These are phyloP conservation scores for Kwoniella botswanensis DNA, from an alignment of 768 basidiomycete species.

Conservation along the genomic window DNA sequence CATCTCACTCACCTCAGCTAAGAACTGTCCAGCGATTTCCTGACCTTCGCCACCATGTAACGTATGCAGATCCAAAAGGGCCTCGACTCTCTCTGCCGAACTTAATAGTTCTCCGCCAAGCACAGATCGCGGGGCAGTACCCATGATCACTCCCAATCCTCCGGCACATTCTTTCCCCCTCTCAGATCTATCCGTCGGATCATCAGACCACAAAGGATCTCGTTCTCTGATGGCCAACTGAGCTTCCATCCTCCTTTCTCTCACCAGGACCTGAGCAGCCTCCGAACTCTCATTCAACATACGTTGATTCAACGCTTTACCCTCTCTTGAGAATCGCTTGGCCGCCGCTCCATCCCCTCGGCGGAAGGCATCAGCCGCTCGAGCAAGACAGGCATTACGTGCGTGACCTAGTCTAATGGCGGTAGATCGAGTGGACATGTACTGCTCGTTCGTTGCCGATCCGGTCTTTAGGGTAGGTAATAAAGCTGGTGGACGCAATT, in stretches of 20 bases:
- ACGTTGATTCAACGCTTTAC: slow-evolving; percentile 87
- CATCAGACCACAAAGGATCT: slow-evolving; percentile 70
- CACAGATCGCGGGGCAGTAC: slow-evolving; percentile 66
- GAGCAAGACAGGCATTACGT: slow-evolving; percentile 88
- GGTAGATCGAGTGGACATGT: slow-evolving; percentile 84
- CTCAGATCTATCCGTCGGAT: slow-evolving; percentile 74
- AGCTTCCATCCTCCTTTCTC: slow-evolving; percentile 75
- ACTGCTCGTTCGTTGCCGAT: slow-evolving; percentile 74
- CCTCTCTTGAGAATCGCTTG: slow-evolving; percentile 90
- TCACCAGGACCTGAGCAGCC: slow-evolving; percentile 82
- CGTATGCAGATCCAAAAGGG: slow-evolving; percentile 86
- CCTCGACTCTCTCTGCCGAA: slow-evolving; percentile 88
- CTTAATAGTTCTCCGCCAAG: slow-evolving; percentile 65
- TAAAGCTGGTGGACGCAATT: slow-evolving; percentile 77
- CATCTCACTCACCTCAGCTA: slow-evolving; percentile 72
- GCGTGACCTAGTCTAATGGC: slow-evolving; percentile 92
- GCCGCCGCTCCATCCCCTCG: slow-evolving; percentile 94
- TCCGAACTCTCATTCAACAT: slow-evolving; percentile 84
- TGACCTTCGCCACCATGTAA: slow-evolving; percentile 91
- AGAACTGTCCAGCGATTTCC: slow-evolving; percentile 85
- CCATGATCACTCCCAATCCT: slow-evolving; percentile 83
- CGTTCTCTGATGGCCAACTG: slow-evolving; percentile 76
- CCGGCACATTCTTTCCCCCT: slow-evolving; percentile 78
- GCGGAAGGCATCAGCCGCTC: slow-evolving; percentile 95
- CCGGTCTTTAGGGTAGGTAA: slow-evolving; percentile 90